phyloP scores from a whole-genome alignment of 768 basidiomycete genomes.

The Mycena vitilis region DNA sequence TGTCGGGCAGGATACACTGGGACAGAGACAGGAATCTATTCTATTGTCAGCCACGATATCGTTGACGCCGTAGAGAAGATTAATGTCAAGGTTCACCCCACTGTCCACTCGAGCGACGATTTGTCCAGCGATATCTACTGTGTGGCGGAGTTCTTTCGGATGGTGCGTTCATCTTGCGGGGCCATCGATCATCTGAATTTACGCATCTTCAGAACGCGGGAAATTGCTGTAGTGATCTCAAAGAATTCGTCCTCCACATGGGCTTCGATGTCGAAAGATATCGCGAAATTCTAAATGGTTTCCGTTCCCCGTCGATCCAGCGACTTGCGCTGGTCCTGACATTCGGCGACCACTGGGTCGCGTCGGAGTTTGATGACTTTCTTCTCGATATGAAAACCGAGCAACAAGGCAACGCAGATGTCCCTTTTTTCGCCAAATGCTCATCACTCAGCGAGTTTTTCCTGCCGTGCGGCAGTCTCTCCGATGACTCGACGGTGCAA shows the following conservation, averaged over 20 bases:
- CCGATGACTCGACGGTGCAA: neutral
- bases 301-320: neutral
- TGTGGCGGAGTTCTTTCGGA: neutral
- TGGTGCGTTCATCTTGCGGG: neutral
- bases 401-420: neutral
- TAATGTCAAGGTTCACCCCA: neutral
- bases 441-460: neutral
- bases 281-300: neutral
- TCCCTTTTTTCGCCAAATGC: neutral
- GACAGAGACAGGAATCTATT: too few species aligned
- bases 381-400: neutral
- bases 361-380: neutral
- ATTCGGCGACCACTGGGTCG: neutral
- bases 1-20: too few species aligned
- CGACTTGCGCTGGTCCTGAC: neutral
- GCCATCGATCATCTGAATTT: too few species aligned
- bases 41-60: neutral
- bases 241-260: neutral
- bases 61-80: neutral
- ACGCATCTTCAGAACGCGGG: neutral
- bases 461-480: neutral
- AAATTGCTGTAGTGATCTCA: neutral
- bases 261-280: neutral
- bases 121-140: neutral
- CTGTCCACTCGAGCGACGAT: neutral